phyloP scores from a whole-genome alignment of 768 basidiomycete genomes.

The Lactarius vividus region DNA sequence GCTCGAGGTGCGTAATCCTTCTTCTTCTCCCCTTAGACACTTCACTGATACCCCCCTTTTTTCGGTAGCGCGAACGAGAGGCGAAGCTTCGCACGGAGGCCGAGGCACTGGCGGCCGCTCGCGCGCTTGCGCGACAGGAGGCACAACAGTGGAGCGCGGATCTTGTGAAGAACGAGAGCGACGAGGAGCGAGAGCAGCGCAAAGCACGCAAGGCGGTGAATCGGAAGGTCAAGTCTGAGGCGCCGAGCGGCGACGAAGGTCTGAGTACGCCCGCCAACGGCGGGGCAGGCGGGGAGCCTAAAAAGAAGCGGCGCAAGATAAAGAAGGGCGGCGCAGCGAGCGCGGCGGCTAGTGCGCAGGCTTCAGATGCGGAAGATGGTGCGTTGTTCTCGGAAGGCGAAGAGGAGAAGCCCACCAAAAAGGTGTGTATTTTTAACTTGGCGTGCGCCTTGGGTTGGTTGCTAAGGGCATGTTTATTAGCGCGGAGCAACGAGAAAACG shows the following conservation, averaged over 20 bases:
- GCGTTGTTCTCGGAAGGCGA: constrained; percentile 71
- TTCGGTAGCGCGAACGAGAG: constrained; percentile 51
- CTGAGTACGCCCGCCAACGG: constrained; percentile 43
- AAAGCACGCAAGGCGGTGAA: constrained; percentile 52
- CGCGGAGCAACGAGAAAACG: constrained; percentile 63
- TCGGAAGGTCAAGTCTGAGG: constrained; percentile 46
- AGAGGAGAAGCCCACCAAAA: constrained; percentile 61
- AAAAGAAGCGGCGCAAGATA: constrained; percentile 73
- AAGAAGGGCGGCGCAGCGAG: constrained; percentile 50
- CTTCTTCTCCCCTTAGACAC: background rate
- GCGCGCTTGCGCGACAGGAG: constrained; percentile 72
- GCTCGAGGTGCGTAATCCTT: constrained; percentile 52
- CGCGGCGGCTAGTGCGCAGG: constrained; percentile 40
- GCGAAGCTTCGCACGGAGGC: constrained; percentile 68
- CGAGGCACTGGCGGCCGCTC: constrained; percentile 76
- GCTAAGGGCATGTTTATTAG: background rate
- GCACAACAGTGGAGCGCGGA: constrained; percentile 75
- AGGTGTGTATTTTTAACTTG: constrained; percentile 43
- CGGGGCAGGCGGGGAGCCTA: constrained; percentile 38
- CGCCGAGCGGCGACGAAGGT: constrained; percentile 33
- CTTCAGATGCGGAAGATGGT: constrained; percentile 60
- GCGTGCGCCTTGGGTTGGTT: background rate
- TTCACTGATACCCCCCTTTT: background rate
- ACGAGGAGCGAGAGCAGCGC: constrained; percentile 71
- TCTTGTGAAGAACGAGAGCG: constrained; percentile 56